A percentile compares a stretch with the other conserved stretches of the same genome.
These are phyloP conservation scores for Rhizophagus prolifer DNA, from an alignment of 192 early-diverging fungal species.

Conservation along the genomic window DNA sequence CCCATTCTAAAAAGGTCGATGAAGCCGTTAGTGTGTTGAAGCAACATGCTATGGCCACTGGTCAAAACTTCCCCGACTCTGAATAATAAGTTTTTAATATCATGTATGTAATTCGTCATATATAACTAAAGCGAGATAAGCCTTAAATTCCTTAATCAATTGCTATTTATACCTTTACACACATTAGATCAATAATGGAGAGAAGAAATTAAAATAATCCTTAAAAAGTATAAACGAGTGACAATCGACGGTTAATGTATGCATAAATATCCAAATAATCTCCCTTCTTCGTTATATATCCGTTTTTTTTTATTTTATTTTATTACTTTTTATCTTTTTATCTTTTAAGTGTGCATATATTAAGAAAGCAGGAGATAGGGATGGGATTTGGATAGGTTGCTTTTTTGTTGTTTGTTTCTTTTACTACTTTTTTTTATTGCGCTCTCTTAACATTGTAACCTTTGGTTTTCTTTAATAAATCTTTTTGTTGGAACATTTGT, in stretches of 20 bases:
- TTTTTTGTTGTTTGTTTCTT: neutral
- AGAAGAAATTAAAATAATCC: neutral
- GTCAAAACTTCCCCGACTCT: constrained; percentile 6
- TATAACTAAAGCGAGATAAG: neutral
- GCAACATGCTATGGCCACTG: constrained; percentile 48
- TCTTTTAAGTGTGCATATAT: no score
- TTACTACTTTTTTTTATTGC: constrained; percentile 5
- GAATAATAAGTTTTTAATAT: neutral
- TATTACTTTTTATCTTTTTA: neutral
- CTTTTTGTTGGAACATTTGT: constrained; percentile 23
- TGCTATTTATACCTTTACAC: neutral
- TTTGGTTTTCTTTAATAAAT: constrained; percentile 18
- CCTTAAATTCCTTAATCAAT: neutral
- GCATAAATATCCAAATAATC: neutral
- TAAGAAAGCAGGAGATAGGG: neutral
- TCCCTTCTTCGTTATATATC: neutral
- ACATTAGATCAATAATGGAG: neutral
- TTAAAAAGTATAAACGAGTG: neutral
- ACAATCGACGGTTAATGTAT: neutral
- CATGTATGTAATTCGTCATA: neutral
- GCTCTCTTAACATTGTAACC: neutral
- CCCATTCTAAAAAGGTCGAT: constrained; percentile 19
- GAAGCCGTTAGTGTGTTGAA: constrained; percentile 88
- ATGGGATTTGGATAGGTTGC: neutral
- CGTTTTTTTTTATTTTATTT: neutral